phyloP scores from a whole-genome alignment of 192 early-diverging fungal species.

The Podila epigama region DNA sequence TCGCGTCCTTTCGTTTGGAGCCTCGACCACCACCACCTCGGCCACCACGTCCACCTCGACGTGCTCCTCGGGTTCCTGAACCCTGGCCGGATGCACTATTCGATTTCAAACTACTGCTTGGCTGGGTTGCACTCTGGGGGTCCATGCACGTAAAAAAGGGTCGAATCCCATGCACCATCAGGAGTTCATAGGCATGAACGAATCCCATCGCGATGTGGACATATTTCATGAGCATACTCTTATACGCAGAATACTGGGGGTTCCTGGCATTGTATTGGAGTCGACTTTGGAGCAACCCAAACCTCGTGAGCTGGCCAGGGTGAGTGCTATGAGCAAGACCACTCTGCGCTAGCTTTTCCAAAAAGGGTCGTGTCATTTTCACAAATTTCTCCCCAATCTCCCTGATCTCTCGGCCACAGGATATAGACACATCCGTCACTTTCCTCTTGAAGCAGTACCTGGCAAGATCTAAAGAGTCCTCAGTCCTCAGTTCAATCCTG shows the following conservation, averaged over 20 bases:
- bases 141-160: conserved; percentile 56
- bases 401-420: conserved; percentile 56
- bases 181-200: conserved; percentile 51
- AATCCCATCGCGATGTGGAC: conserved; percentile 35
- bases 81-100: too few species aligned
- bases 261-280: conserved; percentile 3
- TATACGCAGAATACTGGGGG: conserved; percentile 15
- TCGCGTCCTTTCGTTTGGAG: conserved; percentile 1
- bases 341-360: conserved; percentile 36
- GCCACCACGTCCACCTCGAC: not conserved
- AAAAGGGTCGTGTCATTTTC: conserved; percentile 30
- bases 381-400: conserved; percentile 30
- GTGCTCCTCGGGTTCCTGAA: too few species aligned
- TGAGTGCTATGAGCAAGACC: conserved; percentile 28
- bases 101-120: too few species aligned
- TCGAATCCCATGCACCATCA: conserved; percentile 55
- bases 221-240: conserved; percentile 11
- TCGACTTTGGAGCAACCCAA: conserved; percentile 49
- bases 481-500: conserved; percentile 85
- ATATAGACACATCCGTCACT: conserved; percentile 72
- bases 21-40: not conserved
- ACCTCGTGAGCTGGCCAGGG: conserved; percentile 50
- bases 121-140: conserved; percentile 7
- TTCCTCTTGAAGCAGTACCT: conserved; percentile 73
- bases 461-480: conserved; percentile 85